Evolutionary conservation across 1,284 basidiomycete genomes (phyloP), one percentile per base, ranked within the genome.

Genomic region (Quambalaria eucalypti): DNA sequence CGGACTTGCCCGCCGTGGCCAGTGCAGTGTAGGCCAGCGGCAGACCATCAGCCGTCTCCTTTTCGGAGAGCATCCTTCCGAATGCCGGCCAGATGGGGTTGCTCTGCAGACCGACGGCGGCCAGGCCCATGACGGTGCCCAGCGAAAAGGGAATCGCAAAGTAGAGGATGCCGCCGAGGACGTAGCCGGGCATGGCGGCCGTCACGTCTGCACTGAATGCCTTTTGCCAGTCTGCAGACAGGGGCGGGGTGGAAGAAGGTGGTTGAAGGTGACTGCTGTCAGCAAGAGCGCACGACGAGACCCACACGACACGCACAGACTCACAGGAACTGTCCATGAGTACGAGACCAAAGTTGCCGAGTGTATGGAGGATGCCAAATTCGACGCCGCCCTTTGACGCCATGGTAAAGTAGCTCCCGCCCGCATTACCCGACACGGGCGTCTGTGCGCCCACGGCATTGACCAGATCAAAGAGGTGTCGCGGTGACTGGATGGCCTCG

Each of bases 211-310:
- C 68, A 1, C 56, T 59, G 52, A 69, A 72, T 1, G 61, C 68
- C 48, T 73, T 71, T 30, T 73, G 70, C 70, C 70, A 69, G 50
- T 69, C 71, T n/a, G n/a, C n/a, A n/a, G n/a, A n/a, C n/a, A n/a
- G n/a, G n/a, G n/a, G n/a, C n/a, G n/a, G n/a, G n/a, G n/a, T n/a
- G n/a, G n/a, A n/a, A n/a, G n/a, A n/a, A n/a, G n/a, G n/a, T n/a
- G n/a, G n/a, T n/a, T n/a, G n/a, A n/a, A n/a, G n/a, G n/a, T n/a
- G n/a, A n/a, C n/a, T n/a, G n/a, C n/a, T n/a, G n/a, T n/a, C n/a
- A n/a, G n/a, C n/a, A n/a, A n/a, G n/a, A n/a, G n/a, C n/a, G n/a
- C n/a, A n/a, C n/a, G n/a, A n/a, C n/a, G n/a, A n/a, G n/a, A n/a
- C n/a, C n/a, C n/a, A n/a, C n/a, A n/a, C n/a, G n/a, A n/a, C n/a